A percentile compares a stretch with the other conserved stretches of the same genome.
Conservation (phyloP, 768 basidiomycete species). For the Pleurotus ostreatus region DNA sequence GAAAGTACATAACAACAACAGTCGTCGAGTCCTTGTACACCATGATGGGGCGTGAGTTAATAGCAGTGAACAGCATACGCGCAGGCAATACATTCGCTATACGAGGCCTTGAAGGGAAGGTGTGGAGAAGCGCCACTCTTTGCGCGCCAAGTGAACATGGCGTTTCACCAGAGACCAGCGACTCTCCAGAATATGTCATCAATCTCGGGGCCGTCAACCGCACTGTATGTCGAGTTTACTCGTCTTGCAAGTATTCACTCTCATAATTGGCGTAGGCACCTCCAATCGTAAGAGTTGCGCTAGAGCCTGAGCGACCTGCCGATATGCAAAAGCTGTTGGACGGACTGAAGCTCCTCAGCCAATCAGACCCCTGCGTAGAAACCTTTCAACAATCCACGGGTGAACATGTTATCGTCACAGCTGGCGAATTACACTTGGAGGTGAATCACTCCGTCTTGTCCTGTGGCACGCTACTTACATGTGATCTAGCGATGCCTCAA, state of each 20-base stretch:
- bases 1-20: conserved; percentile 53
- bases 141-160: conserved; percentile 60
- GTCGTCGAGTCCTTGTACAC: conserved; percentile 80
- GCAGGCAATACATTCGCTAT: conserved; percentile 97
- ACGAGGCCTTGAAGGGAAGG: conserved; percentile 82
- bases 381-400: conserved; percentile 97
- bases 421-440: conserved; percentile 95
- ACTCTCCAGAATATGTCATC: conserved; percentile 53
- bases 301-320: conserved; percentile 78
- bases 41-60: conserved; percentile 98
- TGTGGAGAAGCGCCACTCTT: conserved; percentile 87
- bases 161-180: conserved; percentile 26
- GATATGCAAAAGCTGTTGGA: conserved; percentile 88
- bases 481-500: conserved; percentile 80
- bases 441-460: conserved; percentile 32
- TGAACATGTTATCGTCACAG: conserved; percentile 94
- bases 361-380: conserved; percentile 96
- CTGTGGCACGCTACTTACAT: neutral
- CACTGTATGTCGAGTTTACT: conserved; percentile 40
- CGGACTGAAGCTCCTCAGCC: conserved; percentile 85
- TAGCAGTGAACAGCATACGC: conserved; percentile 72
- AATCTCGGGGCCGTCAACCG: conserved; percentile 75
- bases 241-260: conserved; percentile 6
- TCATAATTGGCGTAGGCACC: conserved; percentile 45
- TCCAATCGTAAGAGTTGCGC: conserved; percentile 92